Conservation (phyloP, 305 asterid species). For the Andrographis paniculata region DNA sequence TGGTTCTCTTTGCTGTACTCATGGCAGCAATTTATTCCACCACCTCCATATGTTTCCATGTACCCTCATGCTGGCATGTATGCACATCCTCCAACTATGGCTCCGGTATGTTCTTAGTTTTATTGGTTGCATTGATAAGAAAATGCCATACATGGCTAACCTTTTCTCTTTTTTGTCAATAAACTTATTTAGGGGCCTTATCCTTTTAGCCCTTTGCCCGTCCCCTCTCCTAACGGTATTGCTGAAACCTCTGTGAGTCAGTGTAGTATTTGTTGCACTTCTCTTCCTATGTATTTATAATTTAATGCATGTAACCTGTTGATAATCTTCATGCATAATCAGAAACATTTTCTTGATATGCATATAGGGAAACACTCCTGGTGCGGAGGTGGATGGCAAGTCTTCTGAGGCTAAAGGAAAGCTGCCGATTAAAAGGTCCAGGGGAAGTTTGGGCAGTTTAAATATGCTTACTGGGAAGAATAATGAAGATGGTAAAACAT, state of each 20-base stretch:
- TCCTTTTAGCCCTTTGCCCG: slow-evolving; percentile 85
- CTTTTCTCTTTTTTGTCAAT: not conserved
- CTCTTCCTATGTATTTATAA: too few relatives aligned
- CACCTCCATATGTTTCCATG: slow-evolving; percentile 95
- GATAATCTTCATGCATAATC: not conserved
- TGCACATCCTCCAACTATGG: slow-evolving; percentile 93
- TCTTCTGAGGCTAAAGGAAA: slow-evolving; percentile 74
- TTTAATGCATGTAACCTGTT: not conserved
- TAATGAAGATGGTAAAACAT: slow-evolving; percentile 44
- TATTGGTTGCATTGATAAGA: slow-evolving; percentile 10
- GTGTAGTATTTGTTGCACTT: not conserved
- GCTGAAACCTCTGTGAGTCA: slow-evolving; percentile 77
- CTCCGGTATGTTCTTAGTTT: slow-evolving; percentile 48
- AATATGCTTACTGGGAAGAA: slow-evolving; percentile 76
- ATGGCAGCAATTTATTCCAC: slow-evolving; percentile 77
- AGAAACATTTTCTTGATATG: not conserved
- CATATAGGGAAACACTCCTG: slow-evolving; percentile 50
- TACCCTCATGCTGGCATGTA: slow-evolving; percentile 89
- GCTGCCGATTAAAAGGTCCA: slow-evolving; percentile 87
- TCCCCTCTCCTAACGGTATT: slow-evolving; percentile 85
- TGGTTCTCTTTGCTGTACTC: not conserved
- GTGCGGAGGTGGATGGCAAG: slow-evolving; percentile 71
- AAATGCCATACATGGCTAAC: slow-evolving; percentile 19
- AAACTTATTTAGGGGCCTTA: slow-evolving; percentile 64
- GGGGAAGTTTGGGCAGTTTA: slow-evolving; percentile 78